A percentile compares a stretch with the other conserved stretches of the same genome.
phyloP scores from a whole-genome alignment of 2,329 filamentous ascomycete species.

The Epichloe typhina region DNA sequence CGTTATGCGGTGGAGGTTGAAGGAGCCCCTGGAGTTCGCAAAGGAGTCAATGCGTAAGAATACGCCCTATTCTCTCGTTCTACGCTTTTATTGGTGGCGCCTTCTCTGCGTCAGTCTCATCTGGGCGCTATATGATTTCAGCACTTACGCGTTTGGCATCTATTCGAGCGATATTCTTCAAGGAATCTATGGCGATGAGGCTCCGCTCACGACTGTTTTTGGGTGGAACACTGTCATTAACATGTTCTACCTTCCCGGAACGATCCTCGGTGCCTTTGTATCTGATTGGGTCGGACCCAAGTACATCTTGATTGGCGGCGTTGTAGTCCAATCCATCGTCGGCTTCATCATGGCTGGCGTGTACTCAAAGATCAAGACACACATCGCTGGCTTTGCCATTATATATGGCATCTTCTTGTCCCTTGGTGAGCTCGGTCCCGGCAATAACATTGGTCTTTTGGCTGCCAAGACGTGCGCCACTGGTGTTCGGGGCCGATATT shows the following conservation, averaged over 20 bases:
- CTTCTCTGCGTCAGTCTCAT: constrained; percentile 58
- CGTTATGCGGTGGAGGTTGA: constrained; percentile 55
- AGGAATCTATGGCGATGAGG: constrained; percentile 44
- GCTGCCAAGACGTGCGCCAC: constrained; percentile 84
- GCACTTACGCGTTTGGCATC: constrained; percentile 71
- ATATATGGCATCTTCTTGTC: constrained; percentile 26
- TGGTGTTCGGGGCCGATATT: constrained; percentile 63
- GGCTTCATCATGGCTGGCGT: constrained; percentile 83
- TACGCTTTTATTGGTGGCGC: constrained; percentile 60
- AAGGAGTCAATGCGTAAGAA: constrained; percentile 52
- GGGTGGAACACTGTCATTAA: constrained; percentile 87
- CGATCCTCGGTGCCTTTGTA: constrained; percentile 61
- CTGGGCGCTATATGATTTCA: constrained; percentile 90
- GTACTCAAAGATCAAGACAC: constrained; percentile 54
- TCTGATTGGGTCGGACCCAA: constrained; percentile 71
- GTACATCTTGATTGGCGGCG: constrained; percentile 57
- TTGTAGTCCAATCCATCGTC: constrained; percentile 59
- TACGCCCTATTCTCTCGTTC: constrained; percentile 41
- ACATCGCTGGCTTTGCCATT: constrained; percentile 23
- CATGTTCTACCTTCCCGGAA: constrained; percentile 77
- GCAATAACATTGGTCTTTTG: constrained; percentile 81
- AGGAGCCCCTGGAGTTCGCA: constrained; percentile 68
- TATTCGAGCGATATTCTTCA: constrained; percentile 66
- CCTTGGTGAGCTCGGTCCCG: constrained; percentile 52
- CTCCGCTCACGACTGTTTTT: constrained; percentile 62